These are phyloP conservation scores for Gaeumannomyces sp. DNA, from an alignment of 2,329 filamentous ascomycete species.

Conservation along the genomic window DNA sequence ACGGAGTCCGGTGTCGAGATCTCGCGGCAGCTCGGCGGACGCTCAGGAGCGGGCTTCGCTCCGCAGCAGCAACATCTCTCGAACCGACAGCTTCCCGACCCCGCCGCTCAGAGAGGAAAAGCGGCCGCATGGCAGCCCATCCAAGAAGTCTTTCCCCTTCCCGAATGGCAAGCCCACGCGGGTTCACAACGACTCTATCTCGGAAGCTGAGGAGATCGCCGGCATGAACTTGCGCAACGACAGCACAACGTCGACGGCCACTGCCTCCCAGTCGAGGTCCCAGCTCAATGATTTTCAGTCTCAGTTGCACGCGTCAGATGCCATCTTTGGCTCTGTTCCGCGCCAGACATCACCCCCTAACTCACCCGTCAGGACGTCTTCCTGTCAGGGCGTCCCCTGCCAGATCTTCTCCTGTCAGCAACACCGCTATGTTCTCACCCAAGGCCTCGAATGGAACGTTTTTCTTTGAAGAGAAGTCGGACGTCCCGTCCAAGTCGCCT, in stretches of 20 bases:
- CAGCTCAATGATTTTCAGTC: conserved; percentile 14
- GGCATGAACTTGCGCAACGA: conserved; percentile 13
- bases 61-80: conserved; percentile 33
- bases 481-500: conserved; percentile 27
- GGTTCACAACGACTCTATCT: conserved; percentile 29
- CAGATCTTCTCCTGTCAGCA: conserved; percentile 17
- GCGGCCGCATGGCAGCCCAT: neutral
- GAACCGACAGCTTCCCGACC: conserved; percentile 33
- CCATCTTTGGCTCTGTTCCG: conserved; percentile 19
- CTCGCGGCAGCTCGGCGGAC: conserved; percentile 43
- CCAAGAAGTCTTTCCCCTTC: conserved; percentile 10
- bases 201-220: conserved; percentile 36
- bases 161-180: conserved; percentile 16
- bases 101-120: conserved; percentile 34
- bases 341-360: conserved; percentile 17
- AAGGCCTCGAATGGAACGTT: conserved; percentile 24
- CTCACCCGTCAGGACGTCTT: conserved; percentile 16
- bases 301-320: conserved; percentile 11
- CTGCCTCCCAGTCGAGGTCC: conserved; percentile 8
- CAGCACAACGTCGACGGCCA: neutral
- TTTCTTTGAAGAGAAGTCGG: conserved; percentile 28
- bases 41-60: conserved; percentile 28
- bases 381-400: conserved; percentile 16
- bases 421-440: conserved; percentile 28
- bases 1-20: conserved; percentile 41